phyloP scores from a whole-genome alignment of 2,329 filamentous ascomycete species.

The Ophiostoma novo-ulmi region DNA sequence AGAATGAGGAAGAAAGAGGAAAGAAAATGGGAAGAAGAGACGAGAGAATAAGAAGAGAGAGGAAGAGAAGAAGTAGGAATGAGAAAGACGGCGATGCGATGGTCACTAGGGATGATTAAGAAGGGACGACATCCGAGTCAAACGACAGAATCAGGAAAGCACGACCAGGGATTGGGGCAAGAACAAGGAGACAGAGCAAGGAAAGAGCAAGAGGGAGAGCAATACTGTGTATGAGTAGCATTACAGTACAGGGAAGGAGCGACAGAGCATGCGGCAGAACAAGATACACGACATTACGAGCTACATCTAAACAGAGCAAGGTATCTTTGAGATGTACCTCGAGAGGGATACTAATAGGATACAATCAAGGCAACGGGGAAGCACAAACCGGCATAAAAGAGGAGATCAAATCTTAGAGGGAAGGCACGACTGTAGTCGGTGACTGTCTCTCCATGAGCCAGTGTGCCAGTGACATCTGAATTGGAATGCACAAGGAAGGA shows the following conservation, averaged over 20 bases:
- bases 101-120: conserved; percentile 10
- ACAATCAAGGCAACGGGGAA: conserved; percentile 10
- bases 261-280: not conserved
- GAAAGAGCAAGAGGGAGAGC: not conserved
- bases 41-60: not conserved
- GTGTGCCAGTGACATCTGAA: not conserved
- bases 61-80: not conserved
- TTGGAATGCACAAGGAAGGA: conserved; percentile 9
- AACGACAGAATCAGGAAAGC: conserved; percentile 12
- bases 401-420: conserved; percentile 1
- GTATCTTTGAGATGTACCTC: not conserved
- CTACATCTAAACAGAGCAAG: conserved; percentile 10
- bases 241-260: conserved; percentile 1
- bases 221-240: not conserved
- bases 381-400: conserved; percentile 16
- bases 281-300: conserved; percentile 8
- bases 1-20: not conserved
- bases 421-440: not conserved
- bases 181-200: not conserved
- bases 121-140: conserved; percentile 10
- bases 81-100: not conserved
- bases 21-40: not conserved
- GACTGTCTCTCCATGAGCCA: not conserved
- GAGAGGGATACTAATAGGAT: not conserved
- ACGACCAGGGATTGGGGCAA: conserved; percentile 6